Base-by-base conservation (phyloP, 371 early-diverging fungal species). In the Mortierella sp. region DNA sequence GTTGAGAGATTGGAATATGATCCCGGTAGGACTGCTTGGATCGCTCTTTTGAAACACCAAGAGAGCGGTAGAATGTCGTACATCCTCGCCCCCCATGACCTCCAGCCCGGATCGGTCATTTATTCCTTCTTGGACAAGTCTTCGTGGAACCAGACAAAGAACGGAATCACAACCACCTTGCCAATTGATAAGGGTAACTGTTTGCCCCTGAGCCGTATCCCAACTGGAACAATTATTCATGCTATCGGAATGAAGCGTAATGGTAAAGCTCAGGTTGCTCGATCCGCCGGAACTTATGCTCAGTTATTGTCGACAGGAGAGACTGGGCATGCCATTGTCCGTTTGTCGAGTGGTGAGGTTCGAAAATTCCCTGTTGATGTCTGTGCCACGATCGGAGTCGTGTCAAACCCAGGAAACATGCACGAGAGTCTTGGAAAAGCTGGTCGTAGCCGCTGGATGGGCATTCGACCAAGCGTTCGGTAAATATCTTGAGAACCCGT, bases 401-500 rank as follows among this genome's bases (percentile, higher is more conserved):
- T 97, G 55, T 93, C 94, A 79, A 98, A 98, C 84, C 90, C 95
- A 43, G 92, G 95, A 85, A 96, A 97, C 87, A 95, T 96, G 86
- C 94, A 94, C 87, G 90, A 93, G 75, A 91, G 90, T 76, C 87
- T 94, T 73, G 98, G 98, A 65, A 96, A 95, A 75, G 99, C 99
- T 55, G 99, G 99, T 72, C 91, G 94, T 61, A 88, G 89, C 40
- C 86, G 98, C 74, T 90, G 94, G 85, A 77, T 90, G 60, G 98
- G 98, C 47, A 91, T 93, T 81, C 90, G 99, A 73, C 99, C 99
- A 51, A 93, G 93, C 35, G 99, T 99, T 47, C 93, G 99, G 83
- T 81, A 73, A 52, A 26, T 54, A 32, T 37, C 45, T 51, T 47
- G 43, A 12, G 35, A 35, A 35, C 40, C 22, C 51, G 10, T 18